Percentiles rank a stretch among this genome's conserved stretches.
Evolutionary conservation across 371 early-diverging fungal species (phyloP).

Genomic region (Rhizopus arrhizus): DNA sequence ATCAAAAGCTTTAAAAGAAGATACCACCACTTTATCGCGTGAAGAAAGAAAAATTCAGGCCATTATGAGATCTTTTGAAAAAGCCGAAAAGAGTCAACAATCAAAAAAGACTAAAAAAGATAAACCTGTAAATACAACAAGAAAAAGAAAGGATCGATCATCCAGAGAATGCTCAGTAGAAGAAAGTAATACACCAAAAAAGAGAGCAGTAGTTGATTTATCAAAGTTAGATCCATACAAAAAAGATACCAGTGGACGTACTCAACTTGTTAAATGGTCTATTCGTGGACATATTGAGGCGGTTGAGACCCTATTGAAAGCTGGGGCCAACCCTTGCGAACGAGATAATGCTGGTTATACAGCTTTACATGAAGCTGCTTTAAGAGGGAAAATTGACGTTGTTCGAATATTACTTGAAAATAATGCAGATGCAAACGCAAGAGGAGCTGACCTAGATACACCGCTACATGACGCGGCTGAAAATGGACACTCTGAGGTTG

Average conservation of each 20-base stretch:
- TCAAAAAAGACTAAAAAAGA: constrained; percentile 10
- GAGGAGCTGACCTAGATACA: constrained; percentile 74
- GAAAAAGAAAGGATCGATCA: constrained; percentile 18
- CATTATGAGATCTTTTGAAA: constrained; percentile 37
- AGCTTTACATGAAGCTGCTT: constrained; percentile 77
- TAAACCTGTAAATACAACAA: constrained; percentile 12
- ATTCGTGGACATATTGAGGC: constrained; percentile 58
- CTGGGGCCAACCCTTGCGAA: constrained; percentile 77
- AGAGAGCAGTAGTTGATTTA: constrained; percentile 19
- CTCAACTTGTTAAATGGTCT: constrained; percentile 58
- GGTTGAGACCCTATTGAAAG: constrained; percentile 59
- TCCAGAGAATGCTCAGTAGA: constrained; percentile 45
- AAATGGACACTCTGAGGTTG: constrained; percentile 58
- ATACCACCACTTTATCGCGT: constrained; percentile 10
- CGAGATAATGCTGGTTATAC: constrained; percentile 77
- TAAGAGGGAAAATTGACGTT: constrained; percentile 66
- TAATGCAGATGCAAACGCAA: constrained; percentile 74
- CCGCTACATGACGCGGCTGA: constrained; percentile 83
- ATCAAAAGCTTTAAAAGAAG: constrained; percentile 12
- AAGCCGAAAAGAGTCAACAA: constrained; percentile 29
- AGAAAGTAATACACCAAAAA: constrained; percentile 6
- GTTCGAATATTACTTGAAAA: constrained; percentile 66
- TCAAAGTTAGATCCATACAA: constrained; percentile 42
- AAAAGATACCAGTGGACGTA: constrained; percentile 61
- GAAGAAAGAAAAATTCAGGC: constrained; percentile 36